Evolutionary conservation across 345 rosid species (phyloP).

Genomic region (Orychophragmus violaceus): DNA sequence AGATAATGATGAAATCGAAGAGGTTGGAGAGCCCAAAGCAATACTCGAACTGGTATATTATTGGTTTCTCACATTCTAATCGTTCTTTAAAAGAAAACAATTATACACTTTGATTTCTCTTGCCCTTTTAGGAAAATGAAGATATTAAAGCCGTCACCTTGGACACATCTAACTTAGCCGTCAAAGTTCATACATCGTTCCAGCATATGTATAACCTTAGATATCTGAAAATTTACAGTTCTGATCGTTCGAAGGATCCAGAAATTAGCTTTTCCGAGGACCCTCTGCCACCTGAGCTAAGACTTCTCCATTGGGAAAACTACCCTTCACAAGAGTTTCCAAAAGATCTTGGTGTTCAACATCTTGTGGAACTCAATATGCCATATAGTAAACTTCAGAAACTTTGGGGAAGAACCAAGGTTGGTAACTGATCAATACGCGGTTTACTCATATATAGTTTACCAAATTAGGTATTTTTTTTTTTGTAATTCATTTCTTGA

Average conservation of each 20-base stretch:
- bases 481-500: too few relatives aligned
- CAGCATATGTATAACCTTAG: conserved; percentile 5
- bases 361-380: neutral
- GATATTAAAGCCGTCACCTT: conserved; percentile 12
- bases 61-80: neutral
- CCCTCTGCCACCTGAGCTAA: neutral
- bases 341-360: neutral
- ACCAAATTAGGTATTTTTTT: too few relatives aligned
- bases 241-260: too few relatives aligned
- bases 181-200: neutral
- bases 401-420: conserved; percentile 19
- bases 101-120: neutral
- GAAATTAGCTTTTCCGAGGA: neutral
- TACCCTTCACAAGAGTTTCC: conserved; percentile 21
- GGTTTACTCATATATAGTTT: too few relatives aligned
- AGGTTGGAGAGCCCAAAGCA: neutral
- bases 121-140: conserved; percentile 10
- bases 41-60: neutral
- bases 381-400: neutral
- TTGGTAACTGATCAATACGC: neutral
- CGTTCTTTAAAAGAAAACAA: too few relatives aligned
- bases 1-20: neutral
- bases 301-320: conserved; percentile 11
- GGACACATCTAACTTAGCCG: neutral
- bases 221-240: neutral